Percentiles rank a stretch among this genome's conserved stretches.
These are phyloP conservation scores for Clarireedia monteithiana DNA, from an alignment of 2,329 filamentous ascomycete species.

Conservation along the genomic window DNA sequence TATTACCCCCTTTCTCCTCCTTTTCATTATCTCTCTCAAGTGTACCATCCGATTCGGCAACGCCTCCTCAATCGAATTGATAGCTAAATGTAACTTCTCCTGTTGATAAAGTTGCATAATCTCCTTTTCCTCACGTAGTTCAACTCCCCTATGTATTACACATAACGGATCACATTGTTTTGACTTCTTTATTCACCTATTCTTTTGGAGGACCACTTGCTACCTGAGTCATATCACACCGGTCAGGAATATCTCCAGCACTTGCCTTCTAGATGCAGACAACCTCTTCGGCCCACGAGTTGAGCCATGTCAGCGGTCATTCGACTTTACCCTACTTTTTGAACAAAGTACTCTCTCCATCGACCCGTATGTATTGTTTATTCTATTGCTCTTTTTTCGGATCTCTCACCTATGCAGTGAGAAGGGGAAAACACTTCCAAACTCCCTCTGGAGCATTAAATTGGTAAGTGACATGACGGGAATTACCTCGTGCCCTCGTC, in stretches of 20 bases:
- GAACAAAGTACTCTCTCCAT: slow-evolving; percentile 21
- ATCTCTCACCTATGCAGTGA: not conserved
- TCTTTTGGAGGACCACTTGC: too few relatives aligned
- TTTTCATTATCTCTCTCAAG: too few relatives aligned
- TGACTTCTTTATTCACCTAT: too few relatives aligned
- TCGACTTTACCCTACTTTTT: slow-evolving; percentile 22
- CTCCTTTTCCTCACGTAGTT: too few relatives aligned
- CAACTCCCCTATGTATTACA: too few relatives aligned
- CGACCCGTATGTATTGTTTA: slow-evolving; percentile 12
- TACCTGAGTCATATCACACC: too few relatives aligned
- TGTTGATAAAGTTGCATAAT: too few relatives aligned
- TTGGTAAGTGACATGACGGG: not conserved
- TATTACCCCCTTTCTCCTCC: too few relatives aligned
- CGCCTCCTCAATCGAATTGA: too few relatives aligned
- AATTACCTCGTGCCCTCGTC: not conserved
- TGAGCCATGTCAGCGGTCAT: not conserved
- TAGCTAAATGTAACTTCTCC: too few relatives aligned
- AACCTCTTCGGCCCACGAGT: not conserved
- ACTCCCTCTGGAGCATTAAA: not conserved
- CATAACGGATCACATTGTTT: too few relatives aligned
- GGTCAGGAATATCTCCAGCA: slow-evolving; percentile 22
- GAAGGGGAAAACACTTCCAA: not conserved
- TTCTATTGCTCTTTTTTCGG: not conserved
- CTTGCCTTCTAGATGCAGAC: slow-evolving; percentile 21
- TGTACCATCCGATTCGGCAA: too few relatives aligned